phyloP scores from a whole-genome alignment of 2,329 filamentous ascomycete species.

The Penicillium sp. region DNA sequence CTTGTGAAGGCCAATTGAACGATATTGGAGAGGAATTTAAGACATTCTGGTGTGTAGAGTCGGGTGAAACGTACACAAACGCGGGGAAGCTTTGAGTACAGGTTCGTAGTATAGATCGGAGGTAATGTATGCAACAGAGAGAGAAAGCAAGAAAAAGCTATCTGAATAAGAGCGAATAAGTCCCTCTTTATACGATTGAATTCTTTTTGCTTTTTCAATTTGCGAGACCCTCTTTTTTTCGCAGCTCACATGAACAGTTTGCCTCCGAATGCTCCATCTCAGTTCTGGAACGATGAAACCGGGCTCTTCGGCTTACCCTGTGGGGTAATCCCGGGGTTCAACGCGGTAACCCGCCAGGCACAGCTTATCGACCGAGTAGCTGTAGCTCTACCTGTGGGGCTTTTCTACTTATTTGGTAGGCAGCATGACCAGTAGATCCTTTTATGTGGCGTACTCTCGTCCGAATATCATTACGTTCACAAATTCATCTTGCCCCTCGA shows the following conservation, averaged over 20 bases:
- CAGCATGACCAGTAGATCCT: not conserved
- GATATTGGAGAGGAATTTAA: not conserved
- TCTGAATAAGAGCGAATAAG: not conserved
- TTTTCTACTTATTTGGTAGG: not conserved
- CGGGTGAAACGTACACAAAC: not conserved
- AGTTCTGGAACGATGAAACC: slow-evolving; percentile 22
- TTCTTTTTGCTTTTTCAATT: not conserved
- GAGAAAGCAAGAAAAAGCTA: not conserved
- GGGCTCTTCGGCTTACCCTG: slow-evolving; percentile 33
- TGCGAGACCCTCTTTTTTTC: not conserved
- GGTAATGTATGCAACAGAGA: not conserved
- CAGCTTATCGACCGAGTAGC: slow-evolving; percentile 20
- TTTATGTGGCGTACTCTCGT: not conserved
- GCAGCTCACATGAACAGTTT: slow-evolving; percentile 33
- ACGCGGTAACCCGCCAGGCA: slow-evolving; percentile 12
- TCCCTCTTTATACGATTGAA: not conserved
- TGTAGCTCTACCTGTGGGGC: not conserved
- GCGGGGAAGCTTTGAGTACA: not conserved
- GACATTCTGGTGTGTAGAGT: not conserved
- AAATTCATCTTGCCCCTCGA: not conserved
- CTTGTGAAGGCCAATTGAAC: not conserved
- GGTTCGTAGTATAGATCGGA: not conserved
- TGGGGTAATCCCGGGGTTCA: slow-evolving; percentile 26
- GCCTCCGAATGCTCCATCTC: slow-evolving; percentile 8
- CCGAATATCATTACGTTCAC: not conserved